Base-by-base conservation (phyloP, 176 grass and related monocot species). In the Ananas comosus region DNA sequence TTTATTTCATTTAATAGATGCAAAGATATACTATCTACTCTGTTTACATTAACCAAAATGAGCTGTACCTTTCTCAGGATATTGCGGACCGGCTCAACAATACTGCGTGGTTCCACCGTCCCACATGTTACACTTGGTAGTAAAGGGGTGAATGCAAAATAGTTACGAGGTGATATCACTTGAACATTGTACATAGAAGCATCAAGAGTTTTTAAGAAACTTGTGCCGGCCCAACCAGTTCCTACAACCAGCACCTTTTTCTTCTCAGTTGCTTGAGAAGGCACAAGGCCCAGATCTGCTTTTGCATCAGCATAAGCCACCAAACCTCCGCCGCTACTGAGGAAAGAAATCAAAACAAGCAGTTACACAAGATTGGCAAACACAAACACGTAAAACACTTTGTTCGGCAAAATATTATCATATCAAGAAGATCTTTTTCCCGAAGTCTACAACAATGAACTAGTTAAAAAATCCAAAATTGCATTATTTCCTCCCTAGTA, bases 91-190 rank as follows among this genome's bases (percentile, higher is more conserved):
- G 92, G 92, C 76, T 96, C 92, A 63, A 89, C 85, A 56, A 96
- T 83, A 61, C 92, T 96, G 78, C 92, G 87, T 16, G 92, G 88
- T 70, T 96, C 92, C 51, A 96, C 85, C 63, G 92, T 96, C 21
- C 92, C 92, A 75, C 85, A 96, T 19, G 92, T 96, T 58, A 96
- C 85, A 70, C 92, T 96, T 3, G 92, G 92, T 49, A 96, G 88
- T 80, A 96, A 72, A 3, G 92, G 92, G 0, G 92, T 96, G 51
- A 96, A 96, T 1, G 85, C 83, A 50, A 96, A 96, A 69, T 96
- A 96, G 70, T 96, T 96, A 63, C 92, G 80, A 59, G 92, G 92
- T 10, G 92, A 96, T 80, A 96, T 86, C 23, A 96, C 83, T 70
- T 96, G 92, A 54, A 96, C 92, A 89, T 96, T 85, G 42, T 96